Percentiles rank a stretch among this genome's conserved stretches.
These are phyloP conservation scores for Aspergillus ochraceoroseus DNA, from an alignment of 2,329 filamentous ascomycete genomes.

Conservation along the genomic window DNA sequence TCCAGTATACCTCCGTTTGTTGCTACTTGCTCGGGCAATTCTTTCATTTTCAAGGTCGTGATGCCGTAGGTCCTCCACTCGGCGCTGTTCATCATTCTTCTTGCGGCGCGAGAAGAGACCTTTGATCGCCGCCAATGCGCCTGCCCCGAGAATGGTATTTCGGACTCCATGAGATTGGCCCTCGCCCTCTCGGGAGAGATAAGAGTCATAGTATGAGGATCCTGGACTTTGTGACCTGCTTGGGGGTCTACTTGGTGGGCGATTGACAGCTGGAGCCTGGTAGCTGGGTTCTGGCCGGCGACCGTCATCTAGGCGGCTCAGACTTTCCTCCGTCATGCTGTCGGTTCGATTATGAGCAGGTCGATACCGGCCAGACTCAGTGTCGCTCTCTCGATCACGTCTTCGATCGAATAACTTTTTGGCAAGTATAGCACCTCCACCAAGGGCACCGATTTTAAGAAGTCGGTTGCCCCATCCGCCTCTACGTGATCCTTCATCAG, in stretches of 20 bases:
- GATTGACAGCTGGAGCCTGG: constrained; percentile 28
- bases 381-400: constrained; percentile 50
- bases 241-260: constrained; percentile 34
- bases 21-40: constrained; percentile 50
- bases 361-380: constrained; percentile 50
- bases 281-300: constrained; percentile 46
- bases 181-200: constrained; percentile 35
- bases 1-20: constrained; percentile 62
- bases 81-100: constrained; percentile 54
- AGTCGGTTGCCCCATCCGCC: constrained; percentile 60
- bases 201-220: constrained; percentile 35
- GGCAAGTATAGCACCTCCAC: constrained; percentile 60
- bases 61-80: constrained; percentile 52
- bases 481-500: constrained; percentile 46
- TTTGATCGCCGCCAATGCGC: constrained; percentile 56
- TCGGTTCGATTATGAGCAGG: constrained; percentile 49
- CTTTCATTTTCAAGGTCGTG: constrained; percentile 52
- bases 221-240: constrained; percentile 35
- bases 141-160: constrained; percentile 61
- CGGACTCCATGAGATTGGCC: constrained; percentile 48
- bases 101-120: constrained; percentile 59
- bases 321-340: constrained; percentile 39
- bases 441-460: constrained; percentile 55
- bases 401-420: constrained; percentile 56
- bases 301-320: constrained; percentile 50